Base-by-base conservation (phyloP, 1,139 yeast species). In the Lodderomyces elongisporus region DNA sequence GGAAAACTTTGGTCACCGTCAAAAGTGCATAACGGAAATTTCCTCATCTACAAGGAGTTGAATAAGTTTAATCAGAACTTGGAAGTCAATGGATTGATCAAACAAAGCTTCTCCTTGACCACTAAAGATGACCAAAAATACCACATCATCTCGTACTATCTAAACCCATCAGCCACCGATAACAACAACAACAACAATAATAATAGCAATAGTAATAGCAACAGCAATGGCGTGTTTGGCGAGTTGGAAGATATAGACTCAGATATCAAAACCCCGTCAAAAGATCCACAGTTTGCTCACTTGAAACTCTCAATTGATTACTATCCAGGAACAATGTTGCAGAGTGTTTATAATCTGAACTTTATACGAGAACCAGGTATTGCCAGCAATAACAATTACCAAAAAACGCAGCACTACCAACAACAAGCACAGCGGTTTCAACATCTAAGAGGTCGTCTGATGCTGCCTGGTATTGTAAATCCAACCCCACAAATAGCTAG, bases 1-100 rank as follows among this genome's bases (percentile, higher is more conserved):
- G 85, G 88, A 24, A 69, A 70, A 43, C 64, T 72, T 26, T 81
- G 88, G 88, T 70, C 79, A 38, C 85, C 88, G 2, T 75, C 84
- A 0, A 64, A 85, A 43, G 87, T 81, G 3, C 34, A 27, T 14
- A 67, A 73, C 14, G 85, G 85, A 2, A 68, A 75, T 2, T 81
- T 81, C 46, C 58, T 81, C 28, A 71, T 77, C 4, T 81, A 81
- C 52, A 68, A 73, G 38, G 85, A 81, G 51, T 71, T 79, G 65
- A 78, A 73, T 31, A 43, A 44, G 17, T 22, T 26, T 18, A 32
- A 34, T 3, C 47, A 47, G 14, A 50, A 54, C 17, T 46, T 44
- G 15, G 34, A 44, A 10, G 23, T 21, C 14, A 32, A 32, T 25
- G 84, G 85, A 0, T 55, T 79, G 8, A 57, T 73, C 40, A 79